Conservation (phyloP, 169 alveolate genomes). For the Babesia caballi region DNA sequence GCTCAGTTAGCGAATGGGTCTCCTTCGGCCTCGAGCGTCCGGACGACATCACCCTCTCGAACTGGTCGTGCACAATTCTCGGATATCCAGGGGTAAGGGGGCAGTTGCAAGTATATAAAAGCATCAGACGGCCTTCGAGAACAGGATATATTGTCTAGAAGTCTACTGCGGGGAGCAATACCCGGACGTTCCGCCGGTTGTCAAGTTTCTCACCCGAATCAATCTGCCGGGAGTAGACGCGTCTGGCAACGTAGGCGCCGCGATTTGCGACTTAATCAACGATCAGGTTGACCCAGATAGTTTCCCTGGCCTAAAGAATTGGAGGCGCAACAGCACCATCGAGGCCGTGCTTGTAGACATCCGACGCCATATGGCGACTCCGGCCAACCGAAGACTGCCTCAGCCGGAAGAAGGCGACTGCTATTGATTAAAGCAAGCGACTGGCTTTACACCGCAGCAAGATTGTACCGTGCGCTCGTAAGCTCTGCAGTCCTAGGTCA, state of each 20-base stretch:
- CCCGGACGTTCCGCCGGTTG: conserved; percentile 95
- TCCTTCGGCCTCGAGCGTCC: conserved; percentile 92
- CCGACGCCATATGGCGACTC: conserved; percentile 89
- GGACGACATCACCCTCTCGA: conserved; percentile 91
- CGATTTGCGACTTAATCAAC: neutral
- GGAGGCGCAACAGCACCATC: conserved; percentile 89
- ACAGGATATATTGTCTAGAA: conserved; percentile 90
- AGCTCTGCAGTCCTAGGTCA: too few relatives aligned
- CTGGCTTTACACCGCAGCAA: too few relatives aligned
- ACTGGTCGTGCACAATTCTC: conserved; percentile 92
- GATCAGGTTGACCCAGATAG: conserved; percentile 72
- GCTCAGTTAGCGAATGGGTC: conserved; percentile 92
- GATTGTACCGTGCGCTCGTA: too few relatives aligned
- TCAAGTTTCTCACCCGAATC: conserved; percentile 87
- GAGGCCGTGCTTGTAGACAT: conserved; percentile 87
- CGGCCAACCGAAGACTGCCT: conserved; percentile 84
- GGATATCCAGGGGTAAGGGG: conserved; percentile 88
- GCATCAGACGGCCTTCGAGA: conserved; percentile 90
- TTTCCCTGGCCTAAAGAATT: conserved; percentile 83
- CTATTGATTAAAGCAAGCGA: conserved; percentile 69
- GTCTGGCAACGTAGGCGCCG: conserved; percentile 80
- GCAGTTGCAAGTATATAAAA: neutral
- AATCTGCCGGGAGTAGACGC: conserved; percentile 89
- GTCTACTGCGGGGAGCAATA: conserved; percentile 91
- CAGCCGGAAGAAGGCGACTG: conserved; percentile 96